Evolutionary conservation across 331 rosid species (phyloP).

Genomic region (Rhamnella rubrinervis): DNA sequence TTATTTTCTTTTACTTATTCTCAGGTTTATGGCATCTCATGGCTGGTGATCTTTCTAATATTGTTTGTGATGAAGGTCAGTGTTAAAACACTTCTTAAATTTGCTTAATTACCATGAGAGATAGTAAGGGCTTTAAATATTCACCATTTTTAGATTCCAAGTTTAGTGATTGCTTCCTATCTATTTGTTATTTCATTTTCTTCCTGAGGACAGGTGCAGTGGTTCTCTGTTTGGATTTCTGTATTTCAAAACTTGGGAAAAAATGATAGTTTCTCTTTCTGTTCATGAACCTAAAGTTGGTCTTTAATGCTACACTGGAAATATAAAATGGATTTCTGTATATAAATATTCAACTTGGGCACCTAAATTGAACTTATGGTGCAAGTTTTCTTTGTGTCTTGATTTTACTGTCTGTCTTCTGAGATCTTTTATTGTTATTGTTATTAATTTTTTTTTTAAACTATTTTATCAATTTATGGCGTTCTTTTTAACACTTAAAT

Average conservation of each 20-base stretch:
- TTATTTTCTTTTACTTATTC: conserved; percentile 17
- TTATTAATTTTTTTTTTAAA: not conserved
- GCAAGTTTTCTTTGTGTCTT: too few relatives aligned
- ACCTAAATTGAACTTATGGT: too few relatives aligned
- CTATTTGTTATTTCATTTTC: not conserved
- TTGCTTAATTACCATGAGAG: not conserved
- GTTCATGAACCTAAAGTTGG: not conserved
- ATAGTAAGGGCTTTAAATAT: not conserved
- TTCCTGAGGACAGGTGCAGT: too few relatives aligned
- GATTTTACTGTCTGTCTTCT: not conserved
- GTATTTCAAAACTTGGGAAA: not conserved
- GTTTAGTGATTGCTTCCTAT: not conserved
- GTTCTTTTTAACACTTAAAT: not conserved
- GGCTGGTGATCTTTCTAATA: conserved; percentile 88
- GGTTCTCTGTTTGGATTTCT: not conserved
- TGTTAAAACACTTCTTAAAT: conserved; percentile 22
- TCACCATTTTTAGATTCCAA: not conserved
- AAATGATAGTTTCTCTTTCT: not conserved
- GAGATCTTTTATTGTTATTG: not conserved
- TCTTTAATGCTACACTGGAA: too few relatives aligned
- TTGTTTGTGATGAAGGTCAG: conserved; percentile 97
- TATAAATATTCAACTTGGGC: too few relatives aligned
- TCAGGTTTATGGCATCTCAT: conserved; percentile 93
- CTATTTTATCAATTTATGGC: not conserved
- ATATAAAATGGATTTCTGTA: too few relatives aligned